These are phyloP conservation scores for Spathaspora jeffriesii DNA, from an alignment of 1,139 yeast species.

Conservation along the genomic window DNA sequence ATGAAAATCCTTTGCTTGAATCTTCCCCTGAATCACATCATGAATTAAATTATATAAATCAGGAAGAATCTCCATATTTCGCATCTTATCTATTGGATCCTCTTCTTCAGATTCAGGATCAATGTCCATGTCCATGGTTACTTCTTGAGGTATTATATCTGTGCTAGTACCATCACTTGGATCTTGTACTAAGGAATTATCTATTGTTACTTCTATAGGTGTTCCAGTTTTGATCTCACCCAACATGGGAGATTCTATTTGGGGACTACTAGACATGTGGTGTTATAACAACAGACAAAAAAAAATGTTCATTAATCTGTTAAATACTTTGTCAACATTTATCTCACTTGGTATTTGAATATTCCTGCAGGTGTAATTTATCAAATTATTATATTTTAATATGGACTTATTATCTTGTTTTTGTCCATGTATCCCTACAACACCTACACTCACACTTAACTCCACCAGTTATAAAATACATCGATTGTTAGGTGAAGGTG, in stretches of 20 bases:
- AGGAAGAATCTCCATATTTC: constrained; percentile 35
- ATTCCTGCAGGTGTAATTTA: too few relatives aligned
- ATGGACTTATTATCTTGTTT: constrained; percentile 17
- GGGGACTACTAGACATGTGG: constrained; percentile 7
- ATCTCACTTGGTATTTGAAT: not conserved
- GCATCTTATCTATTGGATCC: constrained; percentile 29
- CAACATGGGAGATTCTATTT: constrained; percentile 7
- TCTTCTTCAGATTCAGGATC: constrained; percentile 7
- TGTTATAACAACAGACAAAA: not conserved
- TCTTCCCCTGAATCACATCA: constrained; percentile 33
- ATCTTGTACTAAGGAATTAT: constrained; percentile 7
- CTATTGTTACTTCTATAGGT: constrained; percentile 8
- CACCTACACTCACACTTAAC: constrained; percentile 54
- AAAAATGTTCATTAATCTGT: not conserved
- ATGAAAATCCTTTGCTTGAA: constrained; percentile 46
- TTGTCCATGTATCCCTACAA: constrained; percentile 46
- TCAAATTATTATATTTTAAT: too few relatives aligned
- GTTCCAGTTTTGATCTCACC: constrained; percentile 12
- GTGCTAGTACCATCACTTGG: not conserved
- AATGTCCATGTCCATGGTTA: not conserved
- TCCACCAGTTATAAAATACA: constrained; percentile 55
- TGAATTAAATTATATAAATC: constrained; percentile 38
- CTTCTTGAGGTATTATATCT: not conserved
- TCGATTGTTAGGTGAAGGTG: constrained; percentile 84
- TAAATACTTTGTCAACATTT: too few relatives aligned